Evolutionary conservation across 1,284 basidiomycete species (phyloP), one percentile per base, ranked within the genome.

Genomic region (Vanrija humicola): DNA sequence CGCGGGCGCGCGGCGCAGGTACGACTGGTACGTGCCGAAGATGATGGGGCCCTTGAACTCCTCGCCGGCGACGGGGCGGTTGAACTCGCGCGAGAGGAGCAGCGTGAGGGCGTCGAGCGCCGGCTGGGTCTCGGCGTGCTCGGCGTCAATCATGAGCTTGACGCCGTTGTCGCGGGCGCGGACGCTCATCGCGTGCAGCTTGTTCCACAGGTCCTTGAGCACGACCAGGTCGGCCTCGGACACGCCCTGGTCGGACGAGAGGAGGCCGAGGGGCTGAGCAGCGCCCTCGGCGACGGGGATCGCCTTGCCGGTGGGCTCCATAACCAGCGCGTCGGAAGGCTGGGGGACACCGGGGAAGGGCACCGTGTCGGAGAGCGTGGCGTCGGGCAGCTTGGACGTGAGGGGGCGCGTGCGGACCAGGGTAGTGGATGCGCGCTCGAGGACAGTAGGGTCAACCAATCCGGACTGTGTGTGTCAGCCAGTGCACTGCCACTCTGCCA

Each of bases 1-100:
- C 23, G 78, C 73, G 0, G 86, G 86, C 34, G 69, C 61, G 57
- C 64, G 82, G 48, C 83, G 82, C 25, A 93, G 82, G 76, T 94
- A 94, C 0, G 88, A 86, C 71, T 94, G 90, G 76, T 86, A 90
- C 0, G 90, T 94, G 6, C 82, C 85, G 73, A 65, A 73, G 53
- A 73, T 68, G 43, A 69, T 55, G 15, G 73, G 73, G 15, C 71
- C 71, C 28, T 44, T 49, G 63, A 64, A 70, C 9, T 59, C 38
- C 28, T 54, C 50, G 19, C 59, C 58, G 1, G 46, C 29, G 19
- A 52, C 40, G 34, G 62, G 50, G 65, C 80, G 79, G 73, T 94
- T 93, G 77, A 88, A 93, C 64, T 83, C 80, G 15, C 83, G 81
- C 79, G 87, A 88, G 23, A 94, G 80, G 5, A 84, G 79, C n/a